phyloP scores from a whole-genome alignment of 2,329 filamentous ascomycete species.

The Colletotrichum liaoningense region DNA sequence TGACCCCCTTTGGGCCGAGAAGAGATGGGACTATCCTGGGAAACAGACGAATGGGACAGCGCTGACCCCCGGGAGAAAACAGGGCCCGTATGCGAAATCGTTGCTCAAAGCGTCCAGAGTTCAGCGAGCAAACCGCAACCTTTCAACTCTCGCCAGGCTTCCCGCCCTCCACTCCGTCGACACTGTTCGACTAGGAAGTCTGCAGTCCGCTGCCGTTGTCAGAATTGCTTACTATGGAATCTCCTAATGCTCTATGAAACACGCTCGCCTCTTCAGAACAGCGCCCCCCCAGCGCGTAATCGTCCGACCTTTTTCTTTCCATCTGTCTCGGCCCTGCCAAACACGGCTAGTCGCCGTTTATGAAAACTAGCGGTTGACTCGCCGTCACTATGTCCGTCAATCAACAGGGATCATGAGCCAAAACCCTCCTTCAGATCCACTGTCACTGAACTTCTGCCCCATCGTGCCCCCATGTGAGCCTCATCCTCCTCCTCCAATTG shows the following conservation, averaged over 20 bases:
- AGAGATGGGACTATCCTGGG: constrained; percentile 12
- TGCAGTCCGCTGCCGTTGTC: constrained; percentile 8
- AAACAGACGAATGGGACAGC: constrained; percentile 21
- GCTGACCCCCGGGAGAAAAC: background rate
- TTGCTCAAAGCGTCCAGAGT: constrained; percentile 3
- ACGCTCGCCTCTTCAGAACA: constrained; percentile 23
- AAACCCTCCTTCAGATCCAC: constrained; percentile 11
- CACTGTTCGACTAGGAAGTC: background rate
- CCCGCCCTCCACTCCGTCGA: background rate
- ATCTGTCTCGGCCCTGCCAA: constrained; percentile 27
- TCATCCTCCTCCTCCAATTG: background rate
- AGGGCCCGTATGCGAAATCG: background rate
- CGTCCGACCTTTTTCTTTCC: constrained; percentile 27
- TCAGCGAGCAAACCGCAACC: background rate
- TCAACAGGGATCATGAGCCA: constrained; percentile 2
- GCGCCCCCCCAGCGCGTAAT: constrained; percentile 24
- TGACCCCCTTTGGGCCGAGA: constrained; percentile 25
- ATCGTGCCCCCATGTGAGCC: background rate
- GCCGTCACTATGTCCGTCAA: constrained; percentile 3
- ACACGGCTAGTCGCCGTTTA: constrained; percentile 33
- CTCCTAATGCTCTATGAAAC: constrained; percentile 30
- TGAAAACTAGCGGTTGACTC: constrained; percentile 15
- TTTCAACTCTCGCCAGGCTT: background rate
- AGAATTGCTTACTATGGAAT: constrained; percentile 25
- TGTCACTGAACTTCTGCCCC: background rate